Conservation (phyloP, 2,329 filamentous ascomycete genomes). For the Mycosphaerella sp. region DNA sequence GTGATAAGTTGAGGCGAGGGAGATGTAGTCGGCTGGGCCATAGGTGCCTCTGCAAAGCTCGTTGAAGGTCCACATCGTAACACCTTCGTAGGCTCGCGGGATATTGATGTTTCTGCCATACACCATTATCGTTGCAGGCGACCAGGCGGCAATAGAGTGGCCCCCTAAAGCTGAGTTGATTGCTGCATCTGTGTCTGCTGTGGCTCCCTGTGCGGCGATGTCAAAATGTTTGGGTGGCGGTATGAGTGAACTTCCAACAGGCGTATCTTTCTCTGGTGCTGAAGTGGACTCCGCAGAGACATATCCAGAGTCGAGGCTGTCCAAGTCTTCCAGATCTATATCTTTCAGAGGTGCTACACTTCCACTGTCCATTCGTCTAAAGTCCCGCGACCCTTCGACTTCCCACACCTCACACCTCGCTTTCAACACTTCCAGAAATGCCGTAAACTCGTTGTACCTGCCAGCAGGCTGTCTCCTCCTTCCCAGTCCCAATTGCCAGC, state of each 20-base stretch:
- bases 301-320: constrained; percentile 17
- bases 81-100: constrained; percentile 52
- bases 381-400: constrained; percentile 70
- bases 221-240: constrained; percentile 21
- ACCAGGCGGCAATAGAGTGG: constrained; percentile 35
- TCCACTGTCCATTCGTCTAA: constrained; percentile 52
- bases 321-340: constrained; percentile 15
- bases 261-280: background rate
- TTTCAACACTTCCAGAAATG: constrained; percentile 69
- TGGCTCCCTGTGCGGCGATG: constrained; percentile 6
- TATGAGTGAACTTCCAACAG: too few relatives aligned
- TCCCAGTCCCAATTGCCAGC: constrained; percentile 34
- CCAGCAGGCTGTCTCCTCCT: constrained; percentile 38
- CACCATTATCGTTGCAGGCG: constrained; percentile 43
- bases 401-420: constrained; percentile 78
- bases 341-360: constrained; percentile 22
- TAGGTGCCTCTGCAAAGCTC: constrained; percentile 60
- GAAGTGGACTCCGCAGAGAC: constrained; percentile 1
- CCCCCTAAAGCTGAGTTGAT: constrained; percentile 16
- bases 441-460: constrained; percentile 65
- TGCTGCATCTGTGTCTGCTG: constrained; percentile 16
- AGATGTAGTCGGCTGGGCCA: constrained; percentile 77
- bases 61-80: constrained; percentile 60
- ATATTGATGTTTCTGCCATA: constrained; percentile 61
- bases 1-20: constrained; percentile 71